phyloP scores from a whole-genome alignment of 1,284 basidiomycete species.

The Marasmius oreades region DNA sequence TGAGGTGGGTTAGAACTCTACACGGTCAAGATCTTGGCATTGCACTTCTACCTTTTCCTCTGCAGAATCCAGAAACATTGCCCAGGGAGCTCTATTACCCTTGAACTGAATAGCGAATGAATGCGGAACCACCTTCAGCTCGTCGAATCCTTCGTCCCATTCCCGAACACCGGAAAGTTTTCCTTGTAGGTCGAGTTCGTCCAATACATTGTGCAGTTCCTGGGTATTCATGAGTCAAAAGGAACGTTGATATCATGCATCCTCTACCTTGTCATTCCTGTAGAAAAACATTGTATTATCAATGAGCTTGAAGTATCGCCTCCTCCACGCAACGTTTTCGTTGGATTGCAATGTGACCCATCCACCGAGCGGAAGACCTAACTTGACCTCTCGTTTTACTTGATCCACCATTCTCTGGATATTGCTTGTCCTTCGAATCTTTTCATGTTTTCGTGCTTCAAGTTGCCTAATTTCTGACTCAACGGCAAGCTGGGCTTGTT shows the following conservation, averaged over 20 bases:
- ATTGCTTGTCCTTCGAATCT: slow-evolving; percentile 42
- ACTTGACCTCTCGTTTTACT: slow-evolving; percentile 34
- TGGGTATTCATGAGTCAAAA: slow-evolving; percentile 20
- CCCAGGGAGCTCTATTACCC: slow-evolving; percentile 47
- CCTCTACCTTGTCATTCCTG: slow-evolving; percentile 50
- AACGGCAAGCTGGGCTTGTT: slow-evolving; percentile 45
- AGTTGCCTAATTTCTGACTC: slow-evolving; percentile 43
- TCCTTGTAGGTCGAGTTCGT: slow-evolving; percentile 46
- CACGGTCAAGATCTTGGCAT: background rate
- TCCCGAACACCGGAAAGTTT: slow-evolving; percentile 50
- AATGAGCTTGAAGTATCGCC: slow-evolving; percentile 61
- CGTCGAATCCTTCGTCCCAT: slow-evolving; percentile 71
- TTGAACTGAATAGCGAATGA: slow-evolving; percentile 67
- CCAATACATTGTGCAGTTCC: slow-evolving; percentile 46
- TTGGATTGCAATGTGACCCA: slow-evolving; percentile 66
- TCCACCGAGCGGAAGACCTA: slow-evolving; percentile 43
- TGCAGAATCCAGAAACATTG: slow-evolving; percentile 62
- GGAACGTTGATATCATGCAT: background rate
- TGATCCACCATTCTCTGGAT: slow-evolving; percentile 42
- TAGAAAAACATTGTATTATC: slow-evolving; percentile 49
- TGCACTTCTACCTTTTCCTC: slow-evolving; percentile 57
- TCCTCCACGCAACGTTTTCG: slow-evolving; percentile 58
- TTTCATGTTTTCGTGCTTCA: slow-evolving; percentile 38
- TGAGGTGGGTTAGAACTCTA: background rate
- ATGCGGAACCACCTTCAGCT: slow-evolving; percentile 63